Evolutionary conservation across 2,329 filamentous ascomycete genomes (phyloP).

Genomic region (Fusarium palustre): DNA sequence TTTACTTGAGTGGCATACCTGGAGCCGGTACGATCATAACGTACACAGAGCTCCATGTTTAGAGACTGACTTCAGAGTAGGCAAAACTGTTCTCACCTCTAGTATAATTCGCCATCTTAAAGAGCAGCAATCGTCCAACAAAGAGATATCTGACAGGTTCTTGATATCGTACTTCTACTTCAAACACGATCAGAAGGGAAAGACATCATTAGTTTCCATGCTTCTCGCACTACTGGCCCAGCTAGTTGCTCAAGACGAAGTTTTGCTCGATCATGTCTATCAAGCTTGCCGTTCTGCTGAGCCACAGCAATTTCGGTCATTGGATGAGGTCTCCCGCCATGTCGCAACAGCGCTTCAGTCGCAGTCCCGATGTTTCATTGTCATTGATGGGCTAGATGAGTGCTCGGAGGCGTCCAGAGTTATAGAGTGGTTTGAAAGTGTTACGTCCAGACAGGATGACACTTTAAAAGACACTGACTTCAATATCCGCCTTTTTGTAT

Average conservation of each 20-base stretch:
- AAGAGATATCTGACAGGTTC: not conserved
- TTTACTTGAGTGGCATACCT: not conserved
- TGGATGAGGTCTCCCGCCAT: not conserved
- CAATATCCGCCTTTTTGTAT: not conserved
- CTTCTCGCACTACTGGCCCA: not conserved
- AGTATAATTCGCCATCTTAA: not conserved
- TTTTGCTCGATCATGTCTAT: not conserved
- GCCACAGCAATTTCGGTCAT: not conserved
- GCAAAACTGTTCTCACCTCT: not conserved
- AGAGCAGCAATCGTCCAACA: not conserved
- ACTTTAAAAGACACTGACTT: not conserved
- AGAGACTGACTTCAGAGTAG: not conserved
- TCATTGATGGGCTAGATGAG: not conserved
- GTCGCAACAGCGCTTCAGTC: not conserved
- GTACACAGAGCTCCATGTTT: too few relatives aligned
- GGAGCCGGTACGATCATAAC: not conserved
- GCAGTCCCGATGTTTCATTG: not conserved
- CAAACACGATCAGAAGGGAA: not conserved
- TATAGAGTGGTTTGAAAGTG: not conserved
- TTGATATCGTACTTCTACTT: not conserved
- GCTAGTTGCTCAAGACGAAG: not conserved
- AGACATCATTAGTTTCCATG: not conserved
- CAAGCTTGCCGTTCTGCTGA: not conserved
- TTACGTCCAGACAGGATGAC: fast-evolving
- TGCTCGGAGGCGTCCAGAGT: not conserved